These are phyloP conservation scores for Fusarium nurragi DNA, from an alignment of 2,329 filamentous ascomycete genomes.

Conservation along the genomic window DNA sequence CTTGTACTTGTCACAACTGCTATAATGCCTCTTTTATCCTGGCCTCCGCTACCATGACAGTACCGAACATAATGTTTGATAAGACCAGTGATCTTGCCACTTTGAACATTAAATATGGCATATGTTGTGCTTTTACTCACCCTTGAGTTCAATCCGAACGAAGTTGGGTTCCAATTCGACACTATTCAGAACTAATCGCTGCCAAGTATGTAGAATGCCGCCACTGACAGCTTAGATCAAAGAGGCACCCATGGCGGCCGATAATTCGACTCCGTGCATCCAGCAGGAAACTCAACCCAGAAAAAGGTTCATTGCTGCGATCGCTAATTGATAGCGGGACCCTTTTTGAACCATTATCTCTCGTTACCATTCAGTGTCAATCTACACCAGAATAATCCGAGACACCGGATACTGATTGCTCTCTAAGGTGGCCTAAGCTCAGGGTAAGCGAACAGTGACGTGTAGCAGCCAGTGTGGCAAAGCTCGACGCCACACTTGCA, in stretches of 20 bases:
- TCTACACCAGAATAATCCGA: background rate
- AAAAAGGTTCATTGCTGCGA: background rate
- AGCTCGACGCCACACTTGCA: slow-evolving; percentile 35
- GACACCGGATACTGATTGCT: background rate
- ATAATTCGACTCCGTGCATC: too few species aligned
- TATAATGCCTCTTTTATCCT: too few species aligned
- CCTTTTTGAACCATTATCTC: background rate
- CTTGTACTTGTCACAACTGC: too few species aligned
- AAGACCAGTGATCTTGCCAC: too few species aligned
- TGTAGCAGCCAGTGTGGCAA: slow-evolving; percentile 37
- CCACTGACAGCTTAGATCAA: background rate
- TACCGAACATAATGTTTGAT: too few species aligned
- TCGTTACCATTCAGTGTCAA: background rate
- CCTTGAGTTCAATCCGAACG: too few species aligned
- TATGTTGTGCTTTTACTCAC: too few species aligned
- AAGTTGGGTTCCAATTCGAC: too few species aligned
- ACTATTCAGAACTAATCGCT: background rate
- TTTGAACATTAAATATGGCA: too few species aligned
- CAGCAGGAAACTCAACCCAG: background rate
- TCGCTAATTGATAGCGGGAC: background rate
- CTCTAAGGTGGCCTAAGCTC: background rate
- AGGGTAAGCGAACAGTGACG: slow-evolving; percentile 13
- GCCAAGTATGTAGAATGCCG: background rate
- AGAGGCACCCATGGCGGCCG: background rate
- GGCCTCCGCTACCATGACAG: too few species aligned